Percentiles rank a stretch among this genome's conserved stretches.
Conservation (phyloP, 2,329 filamentous ascomycete genomes). For the Dothistroma pini region DNA sequence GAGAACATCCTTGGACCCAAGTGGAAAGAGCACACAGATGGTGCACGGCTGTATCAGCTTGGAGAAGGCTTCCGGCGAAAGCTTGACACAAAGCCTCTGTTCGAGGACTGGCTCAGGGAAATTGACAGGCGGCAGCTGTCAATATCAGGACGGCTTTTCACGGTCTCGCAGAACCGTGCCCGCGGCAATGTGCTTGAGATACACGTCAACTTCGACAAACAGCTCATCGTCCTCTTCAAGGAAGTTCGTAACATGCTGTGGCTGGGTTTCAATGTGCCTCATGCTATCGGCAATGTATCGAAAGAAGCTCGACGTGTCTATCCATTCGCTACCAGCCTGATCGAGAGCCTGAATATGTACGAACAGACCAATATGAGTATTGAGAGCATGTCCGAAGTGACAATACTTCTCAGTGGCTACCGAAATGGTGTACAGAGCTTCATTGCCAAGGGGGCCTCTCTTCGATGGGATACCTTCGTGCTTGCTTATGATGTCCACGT, state of each 20-base stretch:
- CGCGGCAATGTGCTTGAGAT: conserved; percentile 85
- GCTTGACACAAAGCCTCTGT: conserved; percentile 88
- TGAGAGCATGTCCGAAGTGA: conserved; percentile 78
- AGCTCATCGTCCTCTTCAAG: conserved; percentile 97
- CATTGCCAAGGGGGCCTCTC: conserved; percentile 78
- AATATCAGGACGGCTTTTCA: conserved; percentile 88
- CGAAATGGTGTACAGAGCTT: conserved; percentile 83
- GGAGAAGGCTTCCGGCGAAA: conserved; percentile 94
- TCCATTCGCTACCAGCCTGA: conserved; percentile 93
- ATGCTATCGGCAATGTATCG: conserved; percentile 89
- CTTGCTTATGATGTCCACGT: conserved; percentile 92
- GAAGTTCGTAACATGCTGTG: conserved; percentile 94
- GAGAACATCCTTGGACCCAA: conserved; percentile 93
- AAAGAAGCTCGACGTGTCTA: conserved; percentile 99
- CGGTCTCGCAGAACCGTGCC: conserved; percentile 82
- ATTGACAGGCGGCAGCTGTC: conserved; percentile 84
- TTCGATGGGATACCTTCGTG: conserved; percentile 97
- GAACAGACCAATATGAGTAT: conserved; percentile 85
- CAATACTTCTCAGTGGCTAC: conserved; percentile 84
- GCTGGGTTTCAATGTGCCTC: conserved; percentile 91
- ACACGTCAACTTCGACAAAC: conserved; percentile 91
- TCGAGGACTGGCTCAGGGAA: conserved; percentile 91
- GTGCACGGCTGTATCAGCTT: conserved; percentile 87
- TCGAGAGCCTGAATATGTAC: conserved; percentile 96
- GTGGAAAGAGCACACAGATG: conserved; percentile 91